Base-by-base conservation (phyloP, 2,329 filamentous ascomycete genomes). In the Grosmannia clavigera region DNA sequence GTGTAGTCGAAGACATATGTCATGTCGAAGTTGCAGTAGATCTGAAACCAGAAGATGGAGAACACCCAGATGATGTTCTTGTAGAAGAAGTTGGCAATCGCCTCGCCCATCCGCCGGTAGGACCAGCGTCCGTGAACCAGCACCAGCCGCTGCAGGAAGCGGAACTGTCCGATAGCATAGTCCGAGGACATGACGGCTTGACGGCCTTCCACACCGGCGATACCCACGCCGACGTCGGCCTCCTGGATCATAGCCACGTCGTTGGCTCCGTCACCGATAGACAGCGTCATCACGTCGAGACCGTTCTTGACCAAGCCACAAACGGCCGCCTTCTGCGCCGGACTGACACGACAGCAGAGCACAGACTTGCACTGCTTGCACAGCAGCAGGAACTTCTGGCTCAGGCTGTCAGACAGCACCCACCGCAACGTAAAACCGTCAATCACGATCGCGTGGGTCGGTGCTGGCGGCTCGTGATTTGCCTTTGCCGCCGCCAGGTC, bases 61-160 rank as follows among this genome's bases (percentile, higher is more conserved):
- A 96, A 92, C 0, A 90, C 94, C 94, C 94, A 99, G 58, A 97
- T 87, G 74, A 99, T 88, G 77, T 97, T 99, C 87, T 99, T 99
- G 83, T 97, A 99, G 79, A 99, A 99, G 80, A 99, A 99, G 73
- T 99, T 99, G 72, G 91, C 90, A 68, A 95, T 96, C 55, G 87
- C 89, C 76, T 99, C 94, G 35, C 87, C 90, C 71, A 99, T 77
- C 67, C 94, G 85, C 58, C 92, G 84, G 75, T 99, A 99, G n/a
- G 91, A 96, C 90, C 92, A 96, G 61, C 92, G 84, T 61, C 92
- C 92, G 70, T 96, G 92, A 5, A 96, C 91, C 25, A 96, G 81
- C 35, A 96, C 82, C 62, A 96, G 78, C 59, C 92, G 80, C 67
- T 91, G 86, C 58, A 96, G 78, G 75, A 89, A 96, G 50, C 90